Evolutionary conservation across 139 green algal genomes (phyloP), one percentile per base, ranked within the genome.

Genomic region (Chlorella sp.): DNA sequence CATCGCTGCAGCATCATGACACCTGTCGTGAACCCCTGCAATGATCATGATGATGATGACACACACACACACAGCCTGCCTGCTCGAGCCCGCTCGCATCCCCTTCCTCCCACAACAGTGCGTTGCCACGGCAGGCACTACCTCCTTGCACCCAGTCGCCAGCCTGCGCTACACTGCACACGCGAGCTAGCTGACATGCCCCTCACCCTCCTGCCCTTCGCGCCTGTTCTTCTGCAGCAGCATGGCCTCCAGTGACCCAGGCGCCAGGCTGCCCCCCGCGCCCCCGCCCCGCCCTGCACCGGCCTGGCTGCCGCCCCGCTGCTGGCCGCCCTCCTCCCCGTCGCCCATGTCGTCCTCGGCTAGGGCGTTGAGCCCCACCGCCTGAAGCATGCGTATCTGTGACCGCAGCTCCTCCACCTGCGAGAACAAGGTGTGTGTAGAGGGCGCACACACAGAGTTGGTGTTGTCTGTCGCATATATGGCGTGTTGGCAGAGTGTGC

Each of bases 371-470:
- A 91, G 93, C 1, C 86, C 82, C 1, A 94, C 82, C 27, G 86
- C 89, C 62, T 96, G 89, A 68, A 95, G 78, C 31, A 89, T 65
- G 6, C 83, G 73, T 3, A 95, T 74, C 76, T 94, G 88, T 71
- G 82, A 70, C 67, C 77, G 71, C 67, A 93, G 85, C 35, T 93
- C 80, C 27, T 92, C 83, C 55, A 97, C 51, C 83, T 92, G 80
- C 31, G 17, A n/a, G n/a, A n/a, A n/a, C n/a, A n/a, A n/a, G n/a
- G n/a, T n/a, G n/a, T n/a, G n/a, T n/a, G n/a, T n/a, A n/a, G n/a
- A n/a, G n/a, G n/a, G n/a, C n/a, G n/a, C n/a, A n/a, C n/a, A n/a
- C n/a, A n/a, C n/a, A n/a, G n/a, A n/a, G n/a, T n/a, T n/a, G n/a
- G n/a, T n/a, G n/a, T n/a, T n/a, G n/a, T n/a, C n/a, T n/a, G n/a